A percentile compares a stretch with the other conserved stretches of the same genome.
These are phyloP conservation scores for Globisporangium camurandrum DNA, from an alignment of 352 stramenopile species.

Conservation along the genomic window DNA sequence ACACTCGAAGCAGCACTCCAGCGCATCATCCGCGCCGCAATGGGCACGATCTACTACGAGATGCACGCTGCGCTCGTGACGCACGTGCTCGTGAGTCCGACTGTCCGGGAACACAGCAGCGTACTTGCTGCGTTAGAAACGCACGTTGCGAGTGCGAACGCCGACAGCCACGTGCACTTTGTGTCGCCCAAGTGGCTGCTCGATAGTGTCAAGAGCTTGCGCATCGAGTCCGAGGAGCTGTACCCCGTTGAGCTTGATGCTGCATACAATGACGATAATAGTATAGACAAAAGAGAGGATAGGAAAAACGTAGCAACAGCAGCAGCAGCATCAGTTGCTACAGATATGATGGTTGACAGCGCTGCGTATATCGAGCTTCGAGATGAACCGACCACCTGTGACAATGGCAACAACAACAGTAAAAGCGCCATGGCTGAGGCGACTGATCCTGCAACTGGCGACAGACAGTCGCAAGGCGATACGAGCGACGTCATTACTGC, in stretches of 20 bases:
- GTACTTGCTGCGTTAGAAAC: slow-evolving; percentile 26
- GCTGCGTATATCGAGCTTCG: neutral
- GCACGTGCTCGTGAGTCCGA: slow-evolving; percentile 59
- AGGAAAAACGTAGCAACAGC: no score
- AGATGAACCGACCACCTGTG: neutral
- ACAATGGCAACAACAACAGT: neutral
- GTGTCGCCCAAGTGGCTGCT: slow-evolving; percentile 61
- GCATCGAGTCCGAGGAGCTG: slow-evolving; percentile 47
- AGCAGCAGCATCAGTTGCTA: no score
- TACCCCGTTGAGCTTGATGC: slow-evolving; percentile 61
- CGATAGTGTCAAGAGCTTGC: slow-evolving; percentile 43
- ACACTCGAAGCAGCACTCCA: slow-evolving; percentile 34
- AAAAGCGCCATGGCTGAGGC: neutral
- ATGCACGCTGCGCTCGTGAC: slow-evolving; percentile 49
- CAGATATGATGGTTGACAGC: neutral
- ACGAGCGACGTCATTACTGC: neutral
- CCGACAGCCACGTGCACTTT: slow-evolving; percentile 28
- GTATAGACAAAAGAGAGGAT: no score
- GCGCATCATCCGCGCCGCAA: slow-evolving; percentile 44
- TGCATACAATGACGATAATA: no score
- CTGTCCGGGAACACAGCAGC: slow-evolving; percentile 23
- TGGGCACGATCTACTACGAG: slow-evolving; percentile 66
- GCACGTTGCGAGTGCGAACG: slow-evolving; percentile 20
- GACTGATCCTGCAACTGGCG: no score
- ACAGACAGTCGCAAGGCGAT: no score